These are phyloP conservation scores for Podaxis sp. DNA, from an alignment of 768 basidiomycete species.

Conservation along the genomic window DNA sequence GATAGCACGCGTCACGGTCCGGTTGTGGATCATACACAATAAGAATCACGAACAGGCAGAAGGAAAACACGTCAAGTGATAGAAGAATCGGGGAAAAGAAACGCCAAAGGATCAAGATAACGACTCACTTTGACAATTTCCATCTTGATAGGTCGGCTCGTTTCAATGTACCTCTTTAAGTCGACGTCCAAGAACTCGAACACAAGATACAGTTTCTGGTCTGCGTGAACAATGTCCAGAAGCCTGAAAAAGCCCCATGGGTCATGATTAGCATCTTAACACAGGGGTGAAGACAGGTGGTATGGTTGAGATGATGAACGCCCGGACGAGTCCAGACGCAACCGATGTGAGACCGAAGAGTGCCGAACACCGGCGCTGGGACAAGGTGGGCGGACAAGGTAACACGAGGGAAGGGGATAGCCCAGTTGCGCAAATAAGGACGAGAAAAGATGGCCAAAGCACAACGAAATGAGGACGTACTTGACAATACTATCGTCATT, in stretches of 20 bases:
- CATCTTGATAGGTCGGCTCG: conserved; percentile 73
- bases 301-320: conserved; percentile 13
- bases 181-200: conserved; percentile 98
- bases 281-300: conserved; percentile 4
- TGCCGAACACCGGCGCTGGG: not conserved
- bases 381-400: not conserved
- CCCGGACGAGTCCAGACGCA: not conserved
- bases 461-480: conserved; percentile 38
- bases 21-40: not conserved
- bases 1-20: not conserved
- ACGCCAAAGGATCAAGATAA: not conserved
- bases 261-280: not conserved
- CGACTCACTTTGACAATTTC: conserved; percentile 77
- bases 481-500: conserved; percentile 95
- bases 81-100: not conserved
- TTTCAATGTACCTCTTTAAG: conserved; percentile 96
- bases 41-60: not conserved
- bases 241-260: conserved; percentile 48
- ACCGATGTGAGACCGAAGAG: too few species aligned
- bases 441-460: not conserved
- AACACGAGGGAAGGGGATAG: conserved; percentile 4
- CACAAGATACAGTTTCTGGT: conserved; percentile 96
- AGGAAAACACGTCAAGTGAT: conserved; percentile 8
- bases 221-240: conserved; percentile 94
- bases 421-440: not conserved